Evolutionary conservation across 2,329 filamentous ascomycete species (phyloP), one percentile per base, ranked within the genome.

Genomic region (Sarocladium oryzae): DNA sequence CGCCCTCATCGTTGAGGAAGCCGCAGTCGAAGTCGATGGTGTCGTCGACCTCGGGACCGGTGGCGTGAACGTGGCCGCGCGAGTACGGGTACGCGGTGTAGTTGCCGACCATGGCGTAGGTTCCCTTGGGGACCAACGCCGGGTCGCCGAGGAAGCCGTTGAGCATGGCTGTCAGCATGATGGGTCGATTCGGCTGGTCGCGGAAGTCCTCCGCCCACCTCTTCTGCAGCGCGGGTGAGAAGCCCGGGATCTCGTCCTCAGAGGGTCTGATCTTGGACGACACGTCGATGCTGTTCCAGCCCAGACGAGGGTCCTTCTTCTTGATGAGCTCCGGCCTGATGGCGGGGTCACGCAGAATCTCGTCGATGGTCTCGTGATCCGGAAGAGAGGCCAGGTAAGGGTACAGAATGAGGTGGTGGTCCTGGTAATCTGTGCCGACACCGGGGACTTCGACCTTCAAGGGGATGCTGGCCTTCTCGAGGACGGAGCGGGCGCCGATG

Each of bases 1-100:
- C 70, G 30, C 71, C 74, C 2, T 50, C 30, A 54, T 79, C 71
- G n/a, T 62, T 51, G 11, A 62, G 40, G 63, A 75, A 82, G 10
- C 80, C 81, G 0, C 74, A 66, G 52, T 81, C 72, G 57, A 85
- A 82, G 51, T 80, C 74, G 9, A 75, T 65, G 2, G 70, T 63
- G n/a, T 73, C 69, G 15, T 65, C 57, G 2, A 71, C 55, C 2
- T 67, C 59, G 13, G 66, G 63, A 1, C 69, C 68, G 2, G 69
- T 72, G 58, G 85, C 82, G 65, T 86, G 82, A 52, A 85, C 73
- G 52, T 72, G 70, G 2, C 82, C 82, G 0, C 81, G 75, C 0
- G 80, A 84, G 58, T 76, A 79, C 0, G 82, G 82, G 58, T 85
- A 83, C 0, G 72, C 71, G 0, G 75, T 79, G 62, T 78, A 85